Base-by-base conservation (phyloP, 2,329 filamentous ascomycete genomes). In the Ophiobolus disseminans region DNA sequence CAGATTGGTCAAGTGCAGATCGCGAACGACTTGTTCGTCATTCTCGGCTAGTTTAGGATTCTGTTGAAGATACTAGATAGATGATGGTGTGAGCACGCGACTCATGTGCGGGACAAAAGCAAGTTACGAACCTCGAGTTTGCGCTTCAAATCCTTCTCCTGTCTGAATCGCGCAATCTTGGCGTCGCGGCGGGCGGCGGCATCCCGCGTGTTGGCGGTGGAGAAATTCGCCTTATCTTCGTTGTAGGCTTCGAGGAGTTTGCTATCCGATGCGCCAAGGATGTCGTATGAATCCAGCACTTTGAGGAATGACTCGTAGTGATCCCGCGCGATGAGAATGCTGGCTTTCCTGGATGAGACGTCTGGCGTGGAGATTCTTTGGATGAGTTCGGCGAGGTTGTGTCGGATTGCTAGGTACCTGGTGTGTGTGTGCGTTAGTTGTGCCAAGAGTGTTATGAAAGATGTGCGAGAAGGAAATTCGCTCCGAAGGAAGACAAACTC, bases 151-250 rank as follows among this genome's bases (percentile, higher is more conserved):
- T 88, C 86, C 72, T 94, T 96, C 73, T 97, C 94, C 41, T 89
- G 84, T 63, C 85, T 86, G 75, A 91, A 97, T 52, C 89, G 86
- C 35, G 85, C 82, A 60, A 99, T 96, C 75, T 97, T 99, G 37
- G 86, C 85, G 47, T 92, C 87, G 59, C 94, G 82, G 53, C 88
- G 83, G 22, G 85, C 83, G 16, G 86, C 83, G 3, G 90, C 83
- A 73, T 89, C 84, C 17, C 78, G 80, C 7, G 82, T 82, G 14
- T 85, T 82, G 14, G 88, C 85, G 2, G 89, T 86, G 38, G 86
- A 86, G 72, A 97, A 97, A 1, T 77, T 76, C n/a, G 79, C 77
- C 3, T 87, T 87, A 19, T 86, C 82, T 46, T 94, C 89, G 42
- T 81, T 80, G 73, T 94, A 96, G 45, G 80, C 76, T 66, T 88